Evolutionary conservation across 129 eudicot species (phyloP).

Genomic region (Calendula officinalis): DNA sequence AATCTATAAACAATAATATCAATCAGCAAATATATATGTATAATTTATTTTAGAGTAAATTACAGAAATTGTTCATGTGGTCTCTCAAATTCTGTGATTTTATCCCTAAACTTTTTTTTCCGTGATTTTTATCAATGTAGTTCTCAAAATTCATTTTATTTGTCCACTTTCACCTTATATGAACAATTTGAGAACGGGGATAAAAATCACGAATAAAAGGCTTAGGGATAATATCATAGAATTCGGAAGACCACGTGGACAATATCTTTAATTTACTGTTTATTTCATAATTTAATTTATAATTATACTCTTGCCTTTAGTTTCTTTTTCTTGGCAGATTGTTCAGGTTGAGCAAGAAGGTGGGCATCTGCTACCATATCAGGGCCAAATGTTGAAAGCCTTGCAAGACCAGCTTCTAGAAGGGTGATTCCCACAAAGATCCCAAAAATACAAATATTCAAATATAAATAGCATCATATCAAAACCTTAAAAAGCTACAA

Average conservation of each 20-base stretch:
- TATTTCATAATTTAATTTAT: background rate
- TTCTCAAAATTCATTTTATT: too few relatives aligned
- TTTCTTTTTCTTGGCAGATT: slow-evolving; percentile 80
- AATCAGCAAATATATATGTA: slow-evolving; percentile 17
- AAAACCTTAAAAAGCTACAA: too few relatives aligned
- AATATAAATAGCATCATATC: slow-evolving; percentile 11
- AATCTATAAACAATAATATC: slow-evolving; percentile 50
- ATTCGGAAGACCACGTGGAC: too few relatives aligned
- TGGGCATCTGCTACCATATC: slow-evolving; percentile 84
- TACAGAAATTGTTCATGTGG: too few relatives aligned
- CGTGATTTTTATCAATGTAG: too few relatives aligned
- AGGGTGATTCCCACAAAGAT: slow-evolving; percentile 83
- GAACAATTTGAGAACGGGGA: too few relatives aligned
- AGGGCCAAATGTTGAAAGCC: slow-evolving; percentile 72
- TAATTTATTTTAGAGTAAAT: too few relatives aligned
- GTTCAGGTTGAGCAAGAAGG: slow-evolving; percentile 87
- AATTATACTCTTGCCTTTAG: slow-evolving; percentile 63
- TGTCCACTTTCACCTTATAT: too few relatives aligned
- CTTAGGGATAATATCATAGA: too few relatives aligned
- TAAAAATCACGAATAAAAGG: too few relatives aligned
- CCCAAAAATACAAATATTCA: slow-evolving; percentile 64
- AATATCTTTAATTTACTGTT: background rate
- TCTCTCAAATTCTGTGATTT: too few relatives aligned
- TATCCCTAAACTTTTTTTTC: too few relatives aligned
- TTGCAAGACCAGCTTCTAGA: slow-evolving; percentile 92